A percentile compares a stretch with the other conserved stretches of the same genome.
These are phyloP conservation scores for Coemansia reversa DNA, from an alignment of 192 early-diverging fungal genomes.

Conservation along the genomic window DNA sequence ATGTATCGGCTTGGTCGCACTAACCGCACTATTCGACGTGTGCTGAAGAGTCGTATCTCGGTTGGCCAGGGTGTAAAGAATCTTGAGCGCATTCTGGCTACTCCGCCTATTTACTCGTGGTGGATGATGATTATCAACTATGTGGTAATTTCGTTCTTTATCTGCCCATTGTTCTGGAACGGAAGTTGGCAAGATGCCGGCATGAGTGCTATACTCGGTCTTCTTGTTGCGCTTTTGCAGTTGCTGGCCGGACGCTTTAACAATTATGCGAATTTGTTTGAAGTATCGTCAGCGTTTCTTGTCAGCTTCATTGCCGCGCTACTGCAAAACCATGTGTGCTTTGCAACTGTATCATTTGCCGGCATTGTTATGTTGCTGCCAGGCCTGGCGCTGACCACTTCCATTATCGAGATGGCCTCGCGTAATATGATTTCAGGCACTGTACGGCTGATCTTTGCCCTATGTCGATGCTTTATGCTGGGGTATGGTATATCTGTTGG, in stretches of 20 bases:
- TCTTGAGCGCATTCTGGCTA: slow-evolving; percentile 59
- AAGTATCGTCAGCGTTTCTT: slow-evolving; percentile 65
- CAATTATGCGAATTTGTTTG: slow-evolving; percentile 69
- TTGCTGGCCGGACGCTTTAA: slow-evolving; percentile 62
- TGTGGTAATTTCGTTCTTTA: slow-evolving; percentile 58
- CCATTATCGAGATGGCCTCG: slow-evolving; percentile 85
- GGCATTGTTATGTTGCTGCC: slow-evolving; percentile 65
- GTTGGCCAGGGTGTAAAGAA: slow-evolving; percentile 66
- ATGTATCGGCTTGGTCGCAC: slow-evolving; percentile 68
- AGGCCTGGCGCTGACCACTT: slow-evolving; percentile 76
- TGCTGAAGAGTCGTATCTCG: slow-evolving; percentile 62
- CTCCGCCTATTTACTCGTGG: slow-evolving; percentile 58
- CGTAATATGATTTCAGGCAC: slow-evolving; percentile 86
- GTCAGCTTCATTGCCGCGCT: slow-evolving; percentile 63
- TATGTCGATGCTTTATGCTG: slow-evolving; percentile 76
- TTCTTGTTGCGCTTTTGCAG: slow-evolving; percentile 62
- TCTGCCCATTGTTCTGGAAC: slow-evolving; percentile 67
- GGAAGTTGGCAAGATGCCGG: slow-evolving; percentile 68
- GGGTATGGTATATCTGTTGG: slow-evolving; percentile 74
- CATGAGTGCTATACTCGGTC: slow-evolving; percentile 54
- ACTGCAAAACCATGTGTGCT: slow-evolving; percentile 63
- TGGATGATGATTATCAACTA: slow-evolving; percentile 62
- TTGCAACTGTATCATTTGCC: slow-evolving; percentile 60
- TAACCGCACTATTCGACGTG: slow-evolving; percentile 62
- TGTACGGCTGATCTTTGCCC: slow-evolving; percentile 75